Base-by-base conservation (phyloP, 306 rosid genomes). In the Oxytropis ochrocephala region DNA sequence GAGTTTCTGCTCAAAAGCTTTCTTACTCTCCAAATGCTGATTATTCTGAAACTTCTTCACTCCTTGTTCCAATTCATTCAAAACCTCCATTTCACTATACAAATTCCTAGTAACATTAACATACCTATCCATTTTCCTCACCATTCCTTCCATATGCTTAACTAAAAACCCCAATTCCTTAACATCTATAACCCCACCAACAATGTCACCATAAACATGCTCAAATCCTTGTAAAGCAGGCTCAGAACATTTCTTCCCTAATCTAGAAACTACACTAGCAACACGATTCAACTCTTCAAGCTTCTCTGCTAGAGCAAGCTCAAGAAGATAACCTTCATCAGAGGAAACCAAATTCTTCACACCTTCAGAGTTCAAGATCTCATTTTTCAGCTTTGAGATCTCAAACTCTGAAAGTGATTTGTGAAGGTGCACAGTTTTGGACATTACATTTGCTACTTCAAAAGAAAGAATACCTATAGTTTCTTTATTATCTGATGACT, bases 81-180 rank as follows among this genome's bases (percentile, higher is more conserved):
- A 65, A 13, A 88, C 96, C 83, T 89, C 96, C 96, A 92, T 71
- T 76, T 92, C 95, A 35, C 81, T 78, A 53, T 87, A 89, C 82
- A 92, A 81, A 70, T 78, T 92, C 51, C 86, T 83, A 0, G 98
- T 92, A 0, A 82, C 86, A 77, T 44, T 87, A 61, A 92, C 90
- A 71, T 78, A 86, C 85, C 95, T 87, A 86, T 92, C 95, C 98
- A 92, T 82, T 73, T 86, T 92, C 89, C 83, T 89, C 81, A 81
- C 85, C 95, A 92, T 87, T 24, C 86, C 89, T 13, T 92, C 98
- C 96, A 92, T 89, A 42, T 92, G 95, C 84, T 85, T 92, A 29
- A 87, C 98, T 47, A 92, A 78, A 78, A 92, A 92, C 67, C 97
- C 90, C 80, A 89, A 76, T 53, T 87, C 96, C 80, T 71, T 85